phyloP scores from a whole-genome alignment of 306 rosid species.

The Prunus armeniaca region DNA sequence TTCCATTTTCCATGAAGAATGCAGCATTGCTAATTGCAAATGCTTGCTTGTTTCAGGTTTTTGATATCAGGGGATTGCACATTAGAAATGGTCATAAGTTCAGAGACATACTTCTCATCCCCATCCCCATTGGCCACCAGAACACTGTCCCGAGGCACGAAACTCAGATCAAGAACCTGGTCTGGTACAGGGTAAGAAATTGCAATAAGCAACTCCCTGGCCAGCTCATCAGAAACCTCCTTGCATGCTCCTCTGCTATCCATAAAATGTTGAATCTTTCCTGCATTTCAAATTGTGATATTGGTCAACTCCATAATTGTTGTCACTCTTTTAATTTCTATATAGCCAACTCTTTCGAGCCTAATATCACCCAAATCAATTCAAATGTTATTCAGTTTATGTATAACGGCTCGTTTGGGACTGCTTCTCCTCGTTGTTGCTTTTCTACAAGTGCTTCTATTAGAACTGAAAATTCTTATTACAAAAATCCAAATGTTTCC shows the following conservation, averaged over 20 bases:
- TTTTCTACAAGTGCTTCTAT: too few species aligned
- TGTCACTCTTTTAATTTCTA: not conserved
- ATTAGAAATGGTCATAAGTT: constrained; percentile 26
- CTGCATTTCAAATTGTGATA: constrained; percentile 22
- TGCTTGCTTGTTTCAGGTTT: not conserved
- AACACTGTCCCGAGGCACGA: not conserved
- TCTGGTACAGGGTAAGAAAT: constrained; percentile 19
- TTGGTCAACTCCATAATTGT: not conserved
- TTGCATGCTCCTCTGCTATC: constrained; percentile 17
- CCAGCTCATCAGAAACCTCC: constrained; percentile 19
- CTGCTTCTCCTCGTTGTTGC: too few species aligned
- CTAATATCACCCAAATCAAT: too few species aligned
- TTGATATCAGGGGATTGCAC: constrained; percentile 16
- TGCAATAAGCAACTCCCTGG: constrained; percentile 35
- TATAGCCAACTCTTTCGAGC: too few species aligned
- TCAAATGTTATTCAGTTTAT: too few species aligned
- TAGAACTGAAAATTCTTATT: too few species aligned
- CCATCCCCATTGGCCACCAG: not conserved
- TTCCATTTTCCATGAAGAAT: not conserved
- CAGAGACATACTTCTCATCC: constrained; percentile 28
- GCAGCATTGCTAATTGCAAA: not conserved
- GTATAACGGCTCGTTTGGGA: too few species aligned
- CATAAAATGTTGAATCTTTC: constrained; percentile 21
- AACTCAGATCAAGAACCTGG: constrained; percentile 12
- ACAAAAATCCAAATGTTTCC: too few species aligned